Evolutionary conservation across 441 rosid species (phyloP), one percentile per base, ranked within the genome.

Genomic region (Melianthus villosus): DNA sequence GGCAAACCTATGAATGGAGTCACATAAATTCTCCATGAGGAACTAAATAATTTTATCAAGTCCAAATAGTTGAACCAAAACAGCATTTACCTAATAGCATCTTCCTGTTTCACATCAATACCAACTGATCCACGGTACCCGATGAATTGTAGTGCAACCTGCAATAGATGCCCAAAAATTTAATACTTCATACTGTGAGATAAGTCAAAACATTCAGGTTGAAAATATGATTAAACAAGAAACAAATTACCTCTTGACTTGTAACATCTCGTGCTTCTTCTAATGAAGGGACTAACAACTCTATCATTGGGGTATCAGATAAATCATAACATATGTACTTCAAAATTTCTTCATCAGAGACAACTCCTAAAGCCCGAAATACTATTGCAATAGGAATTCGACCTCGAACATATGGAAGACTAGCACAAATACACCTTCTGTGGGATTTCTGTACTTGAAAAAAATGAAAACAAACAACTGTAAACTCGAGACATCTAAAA

Each of bases 231-330:
- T 16, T 23, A 6, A 30, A n/a, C 14, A 30, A 12, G 14, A n/a
- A 30, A 30, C 3, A 30, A 0, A 30, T 9, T 33, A 84, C 96
- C 98, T 77, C 89, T 56, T 89, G 94, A 62, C 75, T 84, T 65
- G 81, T 96, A 54, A 89, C 81, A n/a, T 81, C 96, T 44, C 81
- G 84, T 22, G 96, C 98, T 60, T 89, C 98, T 67, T 89, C 98
- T 13, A 84, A 62, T 40, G 98, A 89, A 45, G 96, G 96, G 28
- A 86, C 79, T 53, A 89, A 94, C 66, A 89, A 60, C 62, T 89
- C 96, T 94, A 89, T 89, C 98, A 89, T 84, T 52, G 73, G 78
- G 36, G 89, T 84, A 57, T 82, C 93, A 20, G 80, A 51, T 40
- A 84, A 89, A 46, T 79, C 94, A 40, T 84, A 82, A 50, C 94